These are phyloP conservation scores for Trichophyton rubrum DNA, from an alignment of 2,329 filamentous ascomycete species.

Conservation along the genomic window DNA sequence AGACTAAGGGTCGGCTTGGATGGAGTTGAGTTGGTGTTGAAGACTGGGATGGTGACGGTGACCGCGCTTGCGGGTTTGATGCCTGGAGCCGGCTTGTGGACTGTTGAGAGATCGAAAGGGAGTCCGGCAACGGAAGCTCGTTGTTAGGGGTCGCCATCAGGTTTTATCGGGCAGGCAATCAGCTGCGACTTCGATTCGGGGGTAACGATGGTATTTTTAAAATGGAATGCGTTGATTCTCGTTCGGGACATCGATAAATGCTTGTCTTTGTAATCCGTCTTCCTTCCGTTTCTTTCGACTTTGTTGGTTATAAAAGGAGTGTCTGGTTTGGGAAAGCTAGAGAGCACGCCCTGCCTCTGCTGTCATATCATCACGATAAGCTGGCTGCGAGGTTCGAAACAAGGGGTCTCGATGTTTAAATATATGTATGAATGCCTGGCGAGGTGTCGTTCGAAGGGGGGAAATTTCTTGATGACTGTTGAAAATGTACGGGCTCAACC, in stretches of 20 bases:
- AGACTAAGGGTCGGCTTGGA: constrained; percentile 27
- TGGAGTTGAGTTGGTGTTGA: background rate
- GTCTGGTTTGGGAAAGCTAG: background rate
- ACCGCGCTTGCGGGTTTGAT: background rate
- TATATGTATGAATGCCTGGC: background rate
- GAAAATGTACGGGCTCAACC: background rate
- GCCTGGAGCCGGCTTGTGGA: background rate
- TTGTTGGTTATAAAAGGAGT: background rate
- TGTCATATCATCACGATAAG: background rate
- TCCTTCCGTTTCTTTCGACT: background rate
- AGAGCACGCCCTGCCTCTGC: background rate
- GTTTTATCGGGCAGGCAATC: background rate
- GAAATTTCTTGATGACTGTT: background rate
- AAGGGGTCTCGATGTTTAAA: background rate
- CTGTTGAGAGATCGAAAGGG: background rate
- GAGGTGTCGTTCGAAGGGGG: background rate
- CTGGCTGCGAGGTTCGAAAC: background rate
- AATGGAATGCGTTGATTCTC: background rate
- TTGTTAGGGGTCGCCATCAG: background rate
- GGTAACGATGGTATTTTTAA: background rate
- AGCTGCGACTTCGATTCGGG: background rate
- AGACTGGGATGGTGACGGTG: background rate
- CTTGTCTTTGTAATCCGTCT: background rate
- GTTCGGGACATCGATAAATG: background rate
- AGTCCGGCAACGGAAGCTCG: background rate